Base-by-base conservation (phyloP, 2,329 filamentous ascomycete genomes). In the Aspergillus proliferans region DNA sequence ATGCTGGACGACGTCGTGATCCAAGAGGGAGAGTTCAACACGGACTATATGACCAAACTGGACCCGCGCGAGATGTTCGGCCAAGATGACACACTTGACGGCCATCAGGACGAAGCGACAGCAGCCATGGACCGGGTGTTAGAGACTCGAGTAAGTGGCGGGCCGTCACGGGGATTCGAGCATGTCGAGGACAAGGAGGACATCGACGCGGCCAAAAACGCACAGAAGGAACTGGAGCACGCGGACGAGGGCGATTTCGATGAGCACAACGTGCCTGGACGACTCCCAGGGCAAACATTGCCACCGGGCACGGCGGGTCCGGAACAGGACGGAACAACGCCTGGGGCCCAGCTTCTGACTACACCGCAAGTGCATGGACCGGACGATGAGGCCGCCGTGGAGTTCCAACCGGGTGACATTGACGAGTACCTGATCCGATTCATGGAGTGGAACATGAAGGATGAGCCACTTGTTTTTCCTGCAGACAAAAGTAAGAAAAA, bases 1-100 rank as follows among this genome's bases (percentile, higher is more conserved):
- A 90, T 98, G 82, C 80, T 98, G 0, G 93, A 98, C 61, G 93
- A 98, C 55, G 89, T 98, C 6, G 91, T 98, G 49, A 98, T 98
- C 58, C 94, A 98, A 65, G 93, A 97, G 66, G 93, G 93, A 54
- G 90, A 92, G 57, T 98, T 98, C 67, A 98, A 92, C 0, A 98
- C 93, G 0, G 93, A 98, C 62, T 91, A 95, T 67, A 92, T 95
- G 71, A 90, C 90, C 60, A 89, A 86, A 59, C 76, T 87, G 40
- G 74, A 80, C 2, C 84, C 86, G 45, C 78, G 81, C 34, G 87
- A 88, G 52, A 84, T 87, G 45, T 75, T 88, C 22, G 80, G 78
- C 47, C 78, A 80, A 28, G 69, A 71, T 33, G 71, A 81, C 24
- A 40, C 41, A 21, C 76, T 80, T n/a, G 80, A 84, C 57, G 77